A percentile compares a stretch with the other conserved stretches of the same genome.
phyloP scores from a whole-genome alignment of 2,329 filamentous ascomycete genomes.

The Fusarium zealandicum region DNA sequence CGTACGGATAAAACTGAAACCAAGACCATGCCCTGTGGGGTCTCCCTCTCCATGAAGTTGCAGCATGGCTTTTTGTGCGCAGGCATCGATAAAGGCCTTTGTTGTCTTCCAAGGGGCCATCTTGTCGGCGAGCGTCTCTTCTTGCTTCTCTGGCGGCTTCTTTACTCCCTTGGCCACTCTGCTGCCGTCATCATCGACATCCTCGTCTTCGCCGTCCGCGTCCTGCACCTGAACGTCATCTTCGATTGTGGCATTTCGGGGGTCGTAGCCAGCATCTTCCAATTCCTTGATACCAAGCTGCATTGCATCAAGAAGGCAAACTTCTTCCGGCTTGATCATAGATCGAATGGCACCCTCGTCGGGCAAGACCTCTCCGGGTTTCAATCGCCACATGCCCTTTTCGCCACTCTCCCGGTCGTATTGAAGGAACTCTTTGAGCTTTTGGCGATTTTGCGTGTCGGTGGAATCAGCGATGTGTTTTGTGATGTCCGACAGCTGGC shows the following conservation, averaged over 20 bases:
- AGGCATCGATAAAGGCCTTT: slow-evolving; percentile 94
- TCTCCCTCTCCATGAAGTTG: slow-evolving; percentile 94
- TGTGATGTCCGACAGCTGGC: slow-evolving; percentile 84
- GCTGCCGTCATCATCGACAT: slow-evolving; percentile 54
- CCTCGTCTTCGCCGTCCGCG: slow-evolving; percentile 66
- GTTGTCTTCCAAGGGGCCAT: slow-evolving; percentile 96
- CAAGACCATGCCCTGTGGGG: slow-evolving; percentile 89
- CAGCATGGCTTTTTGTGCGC: slow-evolving; percentile 95
- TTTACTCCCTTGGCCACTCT: slow-evolving; percentile 50
- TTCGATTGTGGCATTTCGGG: slow-evolving; percentile 65
- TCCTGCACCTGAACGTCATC: slow-evolving; percentile 70
- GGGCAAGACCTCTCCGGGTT: slow-evolving; percentile 74
- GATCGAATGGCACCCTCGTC: slow-evolving; percentile 81
- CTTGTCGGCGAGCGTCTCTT: slow-evolving; percentile 82
- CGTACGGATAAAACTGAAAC: slow-evolving; percentile 96
- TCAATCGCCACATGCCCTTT: slow-evolving; percentile 83
- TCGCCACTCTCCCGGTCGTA: slow-evolving; percentile 79
- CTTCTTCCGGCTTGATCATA: slow-evolving; percentile 95
- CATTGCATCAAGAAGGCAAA: slow-evolving; percentile 95
- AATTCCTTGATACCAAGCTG: slow-evolving; percentile 92
- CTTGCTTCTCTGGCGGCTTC: slow-evolving; percentile 57
- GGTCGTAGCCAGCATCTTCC: slow-evolving; percentile 86
- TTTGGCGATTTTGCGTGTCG: slow-evolving; percentile 94
- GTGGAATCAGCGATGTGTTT: slow-evolving; percentile 91
- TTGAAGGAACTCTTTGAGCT: slow-evolving; percentile 93